Evolutionary conservation across 208 protist genomes (phyloP).

Genomic region (Borovskyia barvae): DNA sequence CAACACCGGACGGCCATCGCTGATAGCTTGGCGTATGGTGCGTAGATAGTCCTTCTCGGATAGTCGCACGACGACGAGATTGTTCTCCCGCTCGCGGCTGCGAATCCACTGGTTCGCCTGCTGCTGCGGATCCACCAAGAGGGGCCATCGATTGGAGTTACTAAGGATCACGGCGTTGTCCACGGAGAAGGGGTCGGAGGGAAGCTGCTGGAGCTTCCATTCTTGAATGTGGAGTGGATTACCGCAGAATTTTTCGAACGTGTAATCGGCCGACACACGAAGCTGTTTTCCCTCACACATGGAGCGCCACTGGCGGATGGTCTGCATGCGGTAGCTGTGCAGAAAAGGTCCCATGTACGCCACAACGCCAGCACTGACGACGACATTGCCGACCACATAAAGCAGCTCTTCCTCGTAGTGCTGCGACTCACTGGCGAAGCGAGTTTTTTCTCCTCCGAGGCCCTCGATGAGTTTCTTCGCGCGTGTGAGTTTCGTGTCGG

Average conservation of each 20-base stretch:
- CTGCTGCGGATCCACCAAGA: conserved; percentile 94
- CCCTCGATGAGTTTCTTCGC: conserved; percentile 94
- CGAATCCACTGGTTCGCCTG: conserved; percentile 96
- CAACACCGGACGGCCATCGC: conserved; percentile 92
- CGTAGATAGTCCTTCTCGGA: conserved; percentile 84
- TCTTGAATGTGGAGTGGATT: conserved; percentile 91
- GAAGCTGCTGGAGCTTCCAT: conserved; percentile 93
- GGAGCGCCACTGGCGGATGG: conserved; percentile 68
- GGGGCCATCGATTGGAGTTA: conserved; percentile 90
- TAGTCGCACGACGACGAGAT: conserved; percentile 80
- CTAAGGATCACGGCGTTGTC: conserved; percentile 94
- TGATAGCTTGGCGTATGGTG: conserved; percentile 91
- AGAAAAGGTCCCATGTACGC: conserved; percentile 97
- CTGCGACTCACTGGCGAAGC: conserved; percentile 85
- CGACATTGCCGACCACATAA: conserved; percentile 93
- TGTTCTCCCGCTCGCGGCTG: conserved; percentile 86
- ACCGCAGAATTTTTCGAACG: conserved; percentile 85
- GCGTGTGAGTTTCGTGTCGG: conserved; percentile 93
- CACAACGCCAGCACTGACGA: conserved; percentile 93
- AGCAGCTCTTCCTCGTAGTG: conserved; percentile 78
- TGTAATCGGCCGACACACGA: conserved; percentile 81
- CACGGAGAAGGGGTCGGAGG: conserved; percentile 91
- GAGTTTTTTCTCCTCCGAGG: conserved; percentile 93
- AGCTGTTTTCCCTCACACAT: conserved; percentile 75
- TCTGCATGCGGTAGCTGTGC: conserved; percentile 86